Percentiles rank a stretch among this genome's conserved stretches.
Conservation (phyloP, 371 early-diverging fungal genomes). For the Umbelopsis sp. region DNA sequence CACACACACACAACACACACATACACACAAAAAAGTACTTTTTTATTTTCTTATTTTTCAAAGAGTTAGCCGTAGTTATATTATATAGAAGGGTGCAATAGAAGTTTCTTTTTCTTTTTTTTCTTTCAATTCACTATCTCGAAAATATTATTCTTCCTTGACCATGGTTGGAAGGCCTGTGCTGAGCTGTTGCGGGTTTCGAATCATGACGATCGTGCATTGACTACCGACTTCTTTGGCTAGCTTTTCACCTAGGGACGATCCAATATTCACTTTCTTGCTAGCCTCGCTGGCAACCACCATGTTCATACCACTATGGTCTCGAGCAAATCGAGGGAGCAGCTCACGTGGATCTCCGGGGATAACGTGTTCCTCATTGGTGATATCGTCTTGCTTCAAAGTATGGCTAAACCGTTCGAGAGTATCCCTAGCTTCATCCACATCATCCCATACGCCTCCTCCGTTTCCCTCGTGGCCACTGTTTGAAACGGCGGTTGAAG, state of each 20-base stretch:
- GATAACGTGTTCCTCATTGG: slow-evolving; percentile 14
- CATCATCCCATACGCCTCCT: neutral
- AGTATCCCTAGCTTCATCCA: slow-evolving; percentile 5
- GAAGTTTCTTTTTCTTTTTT: neutral
- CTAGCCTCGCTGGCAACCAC: neutral
- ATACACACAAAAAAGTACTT: neutral
- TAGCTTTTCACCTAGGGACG: slow-evolving; percentile 3
- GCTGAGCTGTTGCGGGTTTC: slow-evolving; percentile 10
- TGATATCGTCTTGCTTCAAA: slow-evolving; percentile 1
- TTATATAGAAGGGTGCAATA: neutral
- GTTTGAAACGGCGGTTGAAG: too few relatives aligned
- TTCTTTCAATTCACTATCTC: neutral
- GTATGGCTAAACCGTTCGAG: neutral
- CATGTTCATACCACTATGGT: slow-evolving; percentile 11
- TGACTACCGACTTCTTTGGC: slow-evolving; percentile 17
- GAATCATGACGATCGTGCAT: slow-evolving; percentile 7
- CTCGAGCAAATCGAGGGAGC: neutral
- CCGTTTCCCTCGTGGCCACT: too few relatives aligned
- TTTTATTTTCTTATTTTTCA: neutral
- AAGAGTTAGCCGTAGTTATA: neutral
- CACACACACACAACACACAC: neutral
- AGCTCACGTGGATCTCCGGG: neutral
- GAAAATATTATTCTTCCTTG: neutral
- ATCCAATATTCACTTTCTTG: slow-evolving; percentile 8
- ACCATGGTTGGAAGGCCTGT: slow-evolving; percentile 3